These are phyloP conservation scores for Bolboschoenoplectus hybrid DNA, from an alignment of 202 grass and related monocot species.

Conservation along the genomic window DNA sequence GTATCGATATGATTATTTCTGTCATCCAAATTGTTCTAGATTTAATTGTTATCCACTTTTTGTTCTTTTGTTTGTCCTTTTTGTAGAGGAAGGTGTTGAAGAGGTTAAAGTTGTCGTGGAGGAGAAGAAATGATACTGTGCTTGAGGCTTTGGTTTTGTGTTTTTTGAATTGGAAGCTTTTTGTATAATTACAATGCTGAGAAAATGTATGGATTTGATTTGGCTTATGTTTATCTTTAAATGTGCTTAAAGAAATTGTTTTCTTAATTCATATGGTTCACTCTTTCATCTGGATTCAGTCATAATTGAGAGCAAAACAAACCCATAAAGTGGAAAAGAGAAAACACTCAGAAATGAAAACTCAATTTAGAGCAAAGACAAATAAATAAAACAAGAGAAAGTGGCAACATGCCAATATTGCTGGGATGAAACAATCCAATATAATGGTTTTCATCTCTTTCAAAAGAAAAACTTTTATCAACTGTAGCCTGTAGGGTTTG, in stretches of 20 bases:
- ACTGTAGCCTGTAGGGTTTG: too few relatives aligned
- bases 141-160: background rate
- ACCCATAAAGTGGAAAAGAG: background rate
- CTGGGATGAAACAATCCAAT: too few relatives aligned
- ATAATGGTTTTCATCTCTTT: too few relatives aligned
- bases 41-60: background rate
- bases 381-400: background rate
- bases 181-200: background rate
- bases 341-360: background rate
- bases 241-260: background rate
- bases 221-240: background rate
- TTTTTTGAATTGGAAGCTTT: background rate
- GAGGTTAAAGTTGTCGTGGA: background rate
- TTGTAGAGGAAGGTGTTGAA: background rate
- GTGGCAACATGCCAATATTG: background rate
- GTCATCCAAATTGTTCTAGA: background rate
- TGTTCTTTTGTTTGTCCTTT: background rate
- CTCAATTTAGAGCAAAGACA: background rate
- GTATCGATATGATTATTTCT: conserved; percentile 12
- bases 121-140: background rate
- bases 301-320: background rate
- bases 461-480: too few relatives aligned
- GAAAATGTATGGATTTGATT: conserved; percentile 28
- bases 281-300: background rate
- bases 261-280: background rate